These are phyloP conservation scores for Tulasnella sp. DNA, from an alignment of 768 basidiomycete species.

Conservation along the genomic window DNA sequence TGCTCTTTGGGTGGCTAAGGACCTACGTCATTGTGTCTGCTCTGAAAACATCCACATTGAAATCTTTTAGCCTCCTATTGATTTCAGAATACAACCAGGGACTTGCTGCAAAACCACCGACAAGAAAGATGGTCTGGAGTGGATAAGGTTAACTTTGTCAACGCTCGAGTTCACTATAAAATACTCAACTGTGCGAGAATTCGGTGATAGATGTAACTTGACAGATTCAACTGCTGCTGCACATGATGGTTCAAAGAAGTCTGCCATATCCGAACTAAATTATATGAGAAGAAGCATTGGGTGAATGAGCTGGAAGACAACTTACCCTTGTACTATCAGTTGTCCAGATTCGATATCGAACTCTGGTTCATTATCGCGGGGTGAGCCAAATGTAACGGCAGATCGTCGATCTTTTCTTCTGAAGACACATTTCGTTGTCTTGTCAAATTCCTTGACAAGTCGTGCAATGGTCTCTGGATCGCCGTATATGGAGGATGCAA, in stretches of 20 bases:
- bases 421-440: too few species aligned
- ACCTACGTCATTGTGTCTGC: slow-evolving; percentile 69
- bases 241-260: slow-evolving; percentile 35
- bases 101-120: slow-evolving; percentile 73
- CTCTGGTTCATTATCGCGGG: too few species aligned
- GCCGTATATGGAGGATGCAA: too few species aligned
- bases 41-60: slow-evolving; percentile 45
- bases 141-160: slow-evolving; percentile 22
- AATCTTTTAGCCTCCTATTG: slow-evolving; percentile 50
- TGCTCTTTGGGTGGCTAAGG: too few species aligned
- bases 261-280: slow-evolving; percentile 30
- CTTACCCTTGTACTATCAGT: too few species aligned
- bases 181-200: slow-evolving; percentile 27
- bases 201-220: slow-evolving; percentile 24
- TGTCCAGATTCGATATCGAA: too few species aligned
- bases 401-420: too few species aligned
- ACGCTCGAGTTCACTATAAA: neutral
- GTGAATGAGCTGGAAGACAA: too few species aligned
- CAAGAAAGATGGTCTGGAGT: slow-evolving; percentile 61
- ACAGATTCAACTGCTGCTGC: slow-evolving; percentile 29
- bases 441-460: too few species aligned
- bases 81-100: slow-evolving; percentile 68
- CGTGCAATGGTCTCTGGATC: too few species aligned
- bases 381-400: too few species aligned
- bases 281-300: too few species aligned